A percentile compares a stretch with the other conserved stretches of the same genome.
phyloP scores from a whole-genome alignment of 371 early-diverging fungal genomes.

The Batrachochytrium dendrobatidis region DNA sequence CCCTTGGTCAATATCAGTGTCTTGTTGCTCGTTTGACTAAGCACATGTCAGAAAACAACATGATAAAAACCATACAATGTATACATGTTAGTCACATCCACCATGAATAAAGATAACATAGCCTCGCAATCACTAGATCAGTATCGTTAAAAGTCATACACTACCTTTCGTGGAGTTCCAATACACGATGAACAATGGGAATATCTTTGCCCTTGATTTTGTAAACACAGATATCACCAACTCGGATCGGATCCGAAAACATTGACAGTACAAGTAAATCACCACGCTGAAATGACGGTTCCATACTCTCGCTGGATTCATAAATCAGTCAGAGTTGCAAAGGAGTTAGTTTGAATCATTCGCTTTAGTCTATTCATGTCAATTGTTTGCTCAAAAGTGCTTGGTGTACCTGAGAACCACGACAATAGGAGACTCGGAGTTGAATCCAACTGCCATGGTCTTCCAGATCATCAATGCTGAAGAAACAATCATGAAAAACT shows the following conservation, averaged over 20 bases:
- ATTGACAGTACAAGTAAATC: slow-evolving; percentile 90
- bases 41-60: too few species aligned
- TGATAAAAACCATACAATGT: too few species aligned
- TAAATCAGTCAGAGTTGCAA: neutral
- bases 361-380: neutral
- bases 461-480: slow-evolving; percentile 98
- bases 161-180: slow-evolving; percentile 85
- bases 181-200: slow-evolving; percentile 97
- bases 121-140: neutral
- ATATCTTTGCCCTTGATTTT: slow-evolving; percentile 86
- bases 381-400: neutral
- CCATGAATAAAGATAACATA: neutral
- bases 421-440: slow-evolving; percentile 96
- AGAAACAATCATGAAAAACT: slow-evolving; percentile 74
- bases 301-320: slow-evolving; percentile 89
- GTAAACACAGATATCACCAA: slow-evolving; percentile 97
- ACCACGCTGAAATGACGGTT: slow-evolving; percentile 96
- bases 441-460: slow-evolving; percentile 70
- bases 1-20: slow-evolving; percentile 96
- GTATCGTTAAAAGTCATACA: neutral
- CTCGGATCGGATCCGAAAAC: slow-evolving; percentile 59
- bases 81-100: too few species aligned
- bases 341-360: neutral
- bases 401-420: slow-evolving; percentile 73
- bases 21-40: slow-evolving; percentile 54